These are phyloP conservation scores for Tylopilus orsonianus DNA, from an alignment of 1,284 basidiomycete genomes.

Conservation along the genomic window DNA sequence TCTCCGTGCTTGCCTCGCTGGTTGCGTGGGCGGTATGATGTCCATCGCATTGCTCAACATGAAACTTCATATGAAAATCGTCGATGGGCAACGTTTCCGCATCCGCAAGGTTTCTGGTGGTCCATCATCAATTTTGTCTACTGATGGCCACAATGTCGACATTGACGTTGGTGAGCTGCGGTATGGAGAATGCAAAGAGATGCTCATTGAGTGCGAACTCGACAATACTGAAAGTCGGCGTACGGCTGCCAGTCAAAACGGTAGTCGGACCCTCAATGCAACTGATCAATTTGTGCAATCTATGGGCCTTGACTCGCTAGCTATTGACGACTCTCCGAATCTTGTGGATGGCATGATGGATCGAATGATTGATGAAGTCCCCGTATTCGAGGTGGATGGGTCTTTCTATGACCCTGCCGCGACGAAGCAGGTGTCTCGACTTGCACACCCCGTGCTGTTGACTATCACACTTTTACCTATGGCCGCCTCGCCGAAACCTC, in stretches of 20 bases:
- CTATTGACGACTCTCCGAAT: conserved; percentile 68
- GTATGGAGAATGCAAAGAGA: conserved; percentile 91
- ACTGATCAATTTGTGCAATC: conserved; percentile 80
- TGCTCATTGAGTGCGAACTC: conserved; percentile 91
- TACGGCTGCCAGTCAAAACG: conserved; percentile 18
- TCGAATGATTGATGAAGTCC: conserved; percentile 89
- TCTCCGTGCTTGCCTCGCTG: conserved; percentile 84
- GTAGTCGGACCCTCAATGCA: conserved; percentile 54
- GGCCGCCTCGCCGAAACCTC: conserved; percentile 41
- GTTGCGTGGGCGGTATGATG: conserved; percentile 93
- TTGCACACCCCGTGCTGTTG: conserved; percentile 85
- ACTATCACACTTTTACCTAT: conserved; percentile 83
- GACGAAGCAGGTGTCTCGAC: conserved; percentile 76
- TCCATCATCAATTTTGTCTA: conserved; percentile 77
- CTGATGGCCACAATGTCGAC: conserved; percentile 90
- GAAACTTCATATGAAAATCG: conserved; percentile 89
- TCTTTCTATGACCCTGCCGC: conserved; percentile 88
- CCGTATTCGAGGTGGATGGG: conserved; percentile 89
- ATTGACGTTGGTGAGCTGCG: conserved; percentile 92
- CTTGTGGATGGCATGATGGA: conserved; percentile 86
- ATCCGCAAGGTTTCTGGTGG: conserved; percentile 91
- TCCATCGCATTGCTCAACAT: conserved; percentile 86
- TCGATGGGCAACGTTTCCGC: conserved; percentile 80
- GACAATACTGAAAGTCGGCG: conserved; percentile 67
- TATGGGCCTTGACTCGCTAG: conserved; percentile 73